Percentiles rank a stretch among this genome's conserved stretches.
These are phyloP conservation scores for Fraxinus greggii DNA, from an alignment of 305 asterid species.

Conservation along the genomic window DNA sequence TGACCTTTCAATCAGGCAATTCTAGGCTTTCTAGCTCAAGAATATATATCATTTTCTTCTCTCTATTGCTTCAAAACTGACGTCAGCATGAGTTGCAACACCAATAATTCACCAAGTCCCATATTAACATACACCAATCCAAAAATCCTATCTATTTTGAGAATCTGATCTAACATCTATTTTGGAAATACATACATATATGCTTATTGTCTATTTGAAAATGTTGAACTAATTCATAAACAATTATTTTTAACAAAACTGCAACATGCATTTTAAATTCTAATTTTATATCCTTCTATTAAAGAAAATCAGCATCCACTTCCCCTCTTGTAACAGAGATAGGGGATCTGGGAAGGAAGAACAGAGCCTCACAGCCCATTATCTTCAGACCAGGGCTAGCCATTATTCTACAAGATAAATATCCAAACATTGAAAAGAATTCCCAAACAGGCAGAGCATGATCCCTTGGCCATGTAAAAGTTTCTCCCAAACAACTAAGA, in stretches of 20 bases:
- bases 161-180: background rate
- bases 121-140: background rate
- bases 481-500: background rate
- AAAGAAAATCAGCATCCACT: background rate
- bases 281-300: background rate
- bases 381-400: background rate
- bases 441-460: background rate
- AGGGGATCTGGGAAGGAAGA: background rate
- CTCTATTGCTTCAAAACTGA: slow-evolving; percentile 6
- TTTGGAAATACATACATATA: background rate
- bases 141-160: background rate
- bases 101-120: background rate
- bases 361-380: background rate
- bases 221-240: background rate
- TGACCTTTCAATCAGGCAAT: background rate
- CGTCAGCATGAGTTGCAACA: slow-evolving; percentile 13
- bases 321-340: background rate
- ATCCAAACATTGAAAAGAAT: background rate
- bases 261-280: background rate
- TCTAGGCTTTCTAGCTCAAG: background rate
- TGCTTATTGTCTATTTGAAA: background rate
- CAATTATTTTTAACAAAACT: background rate
- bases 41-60: background rate
- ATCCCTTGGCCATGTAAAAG: background rate
- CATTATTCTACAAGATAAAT: background rate